Evolutionary conservation across 2,329 filamentous ascomycete species (phyloP).

Genomic region (Colletotrichum abscissum): DNA sequence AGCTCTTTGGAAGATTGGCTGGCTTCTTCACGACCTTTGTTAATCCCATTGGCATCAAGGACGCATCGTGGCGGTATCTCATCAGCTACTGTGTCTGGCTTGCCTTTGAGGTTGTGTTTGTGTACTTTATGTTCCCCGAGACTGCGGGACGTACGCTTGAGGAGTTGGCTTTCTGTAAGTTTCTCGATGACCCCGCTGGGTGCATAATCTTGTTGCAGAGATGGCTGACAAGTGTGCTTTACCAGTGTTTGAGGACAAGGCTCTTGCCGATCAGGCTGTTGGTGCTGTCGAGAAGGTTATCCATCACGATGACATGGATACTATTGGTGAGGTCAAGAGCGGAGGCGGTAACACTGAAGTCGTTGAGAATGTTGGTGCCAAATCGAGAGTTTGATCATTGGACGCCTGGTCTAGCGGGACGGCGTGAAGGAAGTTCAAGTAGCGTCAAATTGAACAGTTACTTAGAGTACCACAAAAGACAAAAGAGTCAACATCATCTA

Average conservation of each 20-base stretch:
- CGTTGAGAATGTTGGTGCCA: slow-evolving; percentile 20
- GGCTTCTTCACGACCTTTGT: slow-evolving; percentile 38
- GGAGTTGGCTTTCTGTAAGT: slow-evolving; percentile 55
- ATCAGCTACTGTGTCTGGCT: slow-evolving; percentile 41
- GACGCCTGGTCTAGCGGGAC: too few species aligned
- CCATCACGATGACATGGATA: slow-evolving; percentile 36
- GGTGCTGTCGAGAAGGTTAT: slow-evolving; percentile 44
- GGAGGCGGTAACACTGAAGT: slow-evolving; percentile 10
- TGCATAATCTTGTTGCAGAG: rapidly evolving
- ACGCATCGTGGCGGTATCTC: slow-evolving; percentile 33
- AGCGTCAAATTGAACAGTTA: too few species aligned
- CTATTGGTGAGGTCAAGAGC: slow-evolving; percentile 13
- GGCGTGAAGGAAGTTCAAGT: too few species aligned
- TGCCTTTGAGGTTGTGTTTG: slow-evolving; percentile 52
- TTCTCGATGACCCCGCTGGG: too few species aligned
- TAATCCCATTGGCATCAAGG: slow-evolving; percentile 36
- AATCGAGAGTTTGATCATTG: slow-evolving; percentile 10
- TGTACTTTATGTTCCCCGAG: slow-evolving; percentile 84
- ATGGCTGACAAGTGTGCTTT: neutral
- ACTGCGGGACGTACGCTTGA: slow-evolving; percentile 81
- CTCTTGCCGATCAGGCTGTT: slow-evolving; percentile 41
- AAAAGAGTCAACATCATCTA: too few species aligned
- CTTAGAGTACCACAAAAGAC: too few species aligned
- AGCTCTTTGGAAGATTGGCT: slow-evolving; percentile 35
- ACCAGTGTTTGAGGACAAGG: slow-evolving; percentile 46